phyloP scores from a whole-genome alignment of 306 rosid species.

The Ormosia emarginata region DNA sequence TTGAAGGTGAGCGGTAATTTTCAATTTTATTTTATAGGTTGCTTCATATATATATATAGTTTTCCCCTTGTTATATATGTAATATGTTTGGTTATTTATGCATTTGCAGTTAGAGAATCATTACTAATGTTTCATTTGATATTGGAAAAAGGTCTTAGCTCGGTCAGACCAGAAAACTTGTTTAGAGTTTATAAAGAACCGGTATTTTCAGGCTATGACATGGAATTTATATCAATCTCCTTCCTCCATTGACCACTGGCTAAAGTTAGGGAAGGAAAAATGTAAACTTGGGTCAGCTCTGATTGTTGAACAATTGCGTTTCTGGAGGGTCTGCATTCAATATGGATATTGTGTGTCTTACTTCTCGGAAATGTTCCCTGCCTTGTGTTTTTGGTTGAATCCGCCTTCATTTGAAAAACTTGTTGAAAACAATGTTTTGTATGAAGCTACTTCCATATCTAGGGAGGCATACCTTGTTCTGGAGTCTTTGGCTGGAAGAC shows the following conservation, averaged over 20 bases:
- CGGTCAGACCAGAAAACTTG: slow-evolving; percentile 58
- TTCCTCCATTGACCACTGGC: slow-evolving; percentile 74
- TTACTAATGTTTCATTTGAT: slow-evolving; percentile 32
- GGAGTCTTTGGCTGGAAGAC: slow-evolving; percentile 77
- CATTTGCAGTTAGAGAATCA: slow-evolving; percentile 19
- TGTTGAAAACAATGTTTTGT: slow-evolving; percentile 42
- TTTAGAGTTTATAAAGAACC: slow-evolving; percentile 56
- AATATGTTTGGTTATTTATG: neutral
- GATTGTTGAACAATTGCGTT: slow-evolving; percentile 76
- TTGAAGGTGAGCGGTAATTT: slow-evolving; percentile 53
- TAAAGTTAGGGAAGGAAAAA: slow-evolving; percentile 66
- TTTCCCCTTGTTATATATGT: neutral
- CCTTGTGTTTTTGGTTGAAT: slow-evolving; percentile 81
- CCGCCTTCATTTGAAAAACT: slow-evolving; percentile 70
- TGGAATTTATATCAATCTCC: slow-evolving; percentile 68
- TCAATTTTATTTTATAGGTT: slow-evolving; percentile 14
- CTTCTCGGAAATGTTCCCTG: slow-evolving; percentile 72
- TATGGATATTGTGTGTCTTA: slow-evolving; percentile 74
- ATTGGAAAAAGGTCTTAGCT: slow-evolving; percentile 66
- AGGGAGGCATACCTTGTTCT: slow-evolving; percentile 78
- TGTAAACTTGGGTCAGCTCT: slow-evolving; percentile 73
- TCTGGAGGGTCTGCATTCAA: slow-evolving; percentile 93
- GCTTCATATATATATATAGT: slow-evolving; percentile 14
- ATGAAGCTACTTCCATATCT: slow-evolving; percentile 68
- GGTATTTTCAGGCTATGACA: slow-evolving; percentile 68